Conservation (phyloP, 2,329 filamentous ascomycete genomes). For the Metarhizium guizhouense region DNA sequence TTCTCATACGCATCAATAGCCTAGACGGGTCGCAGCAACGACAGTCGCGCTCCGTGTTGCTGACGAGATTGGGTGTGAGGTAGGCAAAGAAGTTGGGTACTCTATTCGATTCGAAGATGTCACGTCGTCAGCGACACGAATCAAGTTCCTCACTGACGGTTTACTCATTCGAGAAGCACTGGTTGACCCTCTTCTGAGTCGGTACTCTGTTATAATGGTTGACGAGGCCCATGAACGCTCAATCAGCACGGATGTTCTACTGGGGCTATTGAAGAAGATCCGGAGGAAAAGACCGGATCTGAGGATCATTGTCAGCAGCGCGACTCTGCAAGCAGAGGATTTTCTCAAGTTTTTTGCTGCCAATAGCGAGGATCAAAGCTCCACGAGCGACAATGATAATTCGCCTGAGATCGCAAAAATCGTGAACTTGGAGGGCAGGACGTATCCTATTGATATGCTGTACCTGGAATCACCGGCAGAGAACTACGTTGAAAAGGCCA, state of each 20-base stretch:
- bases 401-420: conserved; percentile 38
- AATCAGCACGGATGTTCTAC: conserved; percentile 80
- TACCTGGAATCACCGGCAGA: conserved; percentile 72
- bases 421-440: conserved; percentile 77
- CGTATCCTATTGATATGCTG: conserved; percentile 80
- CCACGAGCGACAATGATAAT: conserved; percentile 18
- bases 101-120: conserved; percentile 89
- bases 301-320: conserved; percentile 84
- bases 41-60: conserved; percentile 84
- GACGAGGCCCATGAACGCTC: conserved; percentile 95
- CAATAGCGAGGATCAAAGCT: conserved; percentile 25
- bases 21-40: conserved; percentile 80
- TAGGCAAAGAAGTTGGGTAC: conserved; percentile 89
- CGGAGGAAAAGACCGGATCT: conserved; percentile 69
- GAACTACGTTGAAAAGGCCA: conserved; percentile 76
- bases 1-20: conserved; percentile 39
- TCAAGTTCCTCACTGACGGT: conserved; percentile 95
- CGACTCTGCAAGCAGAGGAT: conserved; percentile 81
- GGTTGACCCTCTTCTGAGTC: conserved; percentile 80
- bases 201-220: conserved; percentile 95
- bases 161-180: conserved; percentile 85
- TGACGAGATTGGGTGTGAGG: conserved; percentile 74
- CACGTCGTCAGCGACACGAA: conserved; percentile 73
- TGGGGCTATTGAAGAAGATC: conserved; percentile 89
- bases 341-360: conserved; percentile 70